phyloP scores from a whole-genome alignment of 495 filamentous ascomycete genomes.

The Hypoxylon crocopeplum region DNA sequence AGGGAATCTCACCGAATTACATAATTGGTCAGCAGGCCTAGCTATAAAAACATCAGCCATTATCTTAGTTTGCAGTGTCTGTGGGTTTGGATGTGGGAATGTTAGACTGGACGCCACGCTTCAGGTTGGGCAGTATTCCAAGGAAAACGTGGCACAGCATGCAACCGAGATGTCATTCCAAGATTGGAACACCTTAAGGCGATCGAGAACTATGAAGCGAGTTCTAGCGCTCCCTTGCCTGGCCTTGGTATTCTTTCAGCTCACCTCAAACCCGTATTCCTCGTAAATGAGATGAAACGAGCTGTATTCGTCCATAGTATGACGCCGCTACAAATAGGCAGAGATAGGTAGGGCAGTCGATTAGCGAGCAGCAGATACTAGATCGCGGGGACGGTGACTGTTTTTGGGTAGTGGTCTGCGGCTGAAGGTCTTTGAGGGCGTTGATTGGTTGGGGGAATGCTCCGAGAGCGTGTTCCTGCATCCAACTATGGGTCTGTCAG shows the following conservation, averaged over 20 bases:
- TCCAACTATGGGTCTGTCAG: conserved; percentile 9
- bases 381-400: conserved; percentile 20
- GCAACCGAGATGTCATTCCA: not conserved
- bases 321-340: not conserved
- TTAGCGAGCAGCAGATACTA: conserved; percentile 26
- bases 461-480: conserved; percentile 24
- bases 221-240: not conserved
- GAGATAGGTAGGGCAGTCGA: conserved; percentile 10
- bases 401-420: conserved; percentile 14
- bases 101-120: too few relatives aligned
- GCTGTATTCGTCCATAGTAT: not conserved
- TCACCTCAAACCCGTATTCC: not conserved
- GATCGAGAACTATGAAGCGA: not conserved
- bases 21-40: too few relatives aligned
- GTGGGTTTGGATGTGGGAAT: too few relatives aligned
- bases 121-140: too few relatives aligned
- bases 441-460: conserved; percentile 20
- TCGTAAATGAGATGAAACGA: conserved; percentile 8
- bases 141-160: not conserved
- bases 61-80: too few relatives aligned
- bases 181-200: not conserved
- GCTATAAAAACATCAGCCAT: too few relatives aligned
- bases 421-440: conserved; percentile 9
- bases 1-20: too few relatives aligned
- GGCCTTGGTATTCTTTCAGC: conserved; percentile 1